Evolutionary conservation across 176 grass and related monocot species (phyloP).

Genomic region (Thinopyrum elongatum): DNA sequence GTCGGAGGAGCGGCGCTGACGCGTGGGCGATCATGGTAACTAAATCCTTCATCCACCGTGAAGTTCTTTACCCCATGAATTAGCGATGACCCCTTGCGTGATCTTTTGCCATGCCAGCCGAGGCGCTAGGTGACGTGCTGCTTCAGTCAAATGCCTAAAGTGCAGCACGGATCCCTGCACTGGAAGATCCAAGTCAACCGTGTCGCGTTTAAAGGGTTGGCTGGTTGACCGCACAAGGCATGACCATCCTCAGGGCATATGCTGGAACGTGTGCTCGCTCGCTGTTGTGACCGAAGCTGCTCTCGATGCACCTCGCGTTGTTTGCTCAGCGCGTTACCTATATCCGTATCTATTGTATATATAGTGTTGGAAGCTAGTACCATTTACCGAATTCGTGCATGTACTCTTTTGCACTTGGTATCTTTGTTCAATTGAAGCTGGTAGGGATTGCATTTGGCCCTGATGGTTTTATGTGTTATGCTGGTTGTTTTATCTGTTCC

Average conservation of each 20-base stretch:
- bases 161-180: background rate
- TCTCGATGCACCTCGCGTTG: background rate
- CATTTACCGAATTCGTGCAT: background rate
- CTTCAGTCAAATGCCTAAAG: background rate
- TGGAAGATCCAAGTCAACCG: background rate
- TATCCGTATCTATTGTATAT: conserved; percentile 22
- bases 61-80: conserved; percentile 37
- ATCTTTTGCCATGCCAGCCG: conserved; percentile 17
- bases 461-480: background rate
- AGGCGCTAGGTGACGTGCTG: background rate
- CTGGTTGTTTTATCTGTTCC: background rate
- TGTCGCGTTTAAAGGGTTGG: background rate
- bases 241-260: background rate
- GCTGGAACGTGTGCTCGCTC: background rate
- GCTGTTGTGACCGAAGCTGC: too few species aligned
- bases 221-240: background rate
- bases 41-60: conserved; percentile 14
- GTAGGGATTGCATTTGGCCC: background rate
- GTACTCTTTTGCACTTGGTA: conserved; percentile 1
- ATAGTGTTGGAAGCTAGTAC: background rate
- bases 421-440: conserved; percentile 20
- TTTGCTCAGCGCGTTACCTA: background rate
- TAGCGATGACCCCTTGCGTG: conserved; percentile 18
- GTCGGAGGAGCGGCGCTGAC: conserved; percentile 46
- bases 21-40: conserved; percentile 9